Conservation (phyloP, 139 green algal species). For the Picochlorum sp. region DNA sequence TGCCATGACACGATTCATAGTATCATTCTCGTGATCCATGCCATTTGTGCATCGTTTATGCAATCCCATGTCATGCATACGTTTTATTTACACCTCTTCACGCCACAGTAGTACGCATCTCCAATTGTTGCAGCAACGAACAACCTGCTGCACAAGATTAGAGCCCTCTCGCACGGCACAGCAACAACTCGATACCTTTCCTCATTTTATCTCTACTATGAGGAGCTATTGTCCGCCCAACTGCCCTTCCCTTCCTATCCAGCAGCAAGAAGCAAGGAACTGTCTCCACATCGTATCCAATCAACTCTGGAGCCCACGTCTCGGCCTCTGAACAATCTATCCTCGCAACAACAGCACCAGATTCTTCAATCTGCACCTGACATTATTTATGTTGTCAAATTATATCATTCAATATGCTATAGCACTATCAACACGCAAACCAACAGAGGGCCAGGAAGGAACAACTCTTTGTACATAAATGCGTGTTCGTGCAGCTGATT, state of each 20-base stretch:
- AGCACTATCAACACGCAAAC: neutral
- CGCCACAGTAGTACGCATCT: too few species aligned
- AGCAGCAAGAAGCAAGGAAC: constrained; percentile 40
- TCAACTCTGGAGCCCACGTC: constrained; percentile 27
- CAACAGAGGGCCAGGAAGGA: neutral
- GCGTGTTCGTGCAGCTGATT: too few species aligned
- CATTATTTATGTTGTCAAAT: neutral
- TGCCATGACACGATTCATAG: too few species aligned
- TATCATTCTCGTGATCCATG: too few species aligned
- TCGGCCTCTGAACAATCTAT: constrained; percentile 8
- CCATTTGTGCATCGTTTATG: too few species aligned
- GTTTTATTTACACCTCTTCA: too few species aligned
- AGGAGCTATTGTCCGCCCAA: neutral
- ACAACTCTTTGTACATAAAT: too few species aligned
- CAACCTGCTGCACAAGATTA: neutral
- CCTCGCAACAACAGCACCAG: neutral
- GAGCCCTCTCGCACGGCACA: too few species aligned
- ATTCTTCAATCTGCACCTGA: neutral
- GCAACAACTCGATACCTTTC: neutral
- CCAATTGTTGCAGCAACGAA: too few species aligned
- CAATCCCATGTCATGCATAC: too few species aligned
- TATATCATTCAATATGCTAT: neutral
- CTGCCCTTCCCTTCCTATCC: constrained; percentile 8
- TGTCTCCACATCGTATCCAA: constrained; percentile 27
- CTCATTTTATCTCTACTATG: neutral